Base-by-base conservation (phyloP, 2,329 filamentous ascomycete species). In the Paracorniculantispora psalliotae region DNA sequence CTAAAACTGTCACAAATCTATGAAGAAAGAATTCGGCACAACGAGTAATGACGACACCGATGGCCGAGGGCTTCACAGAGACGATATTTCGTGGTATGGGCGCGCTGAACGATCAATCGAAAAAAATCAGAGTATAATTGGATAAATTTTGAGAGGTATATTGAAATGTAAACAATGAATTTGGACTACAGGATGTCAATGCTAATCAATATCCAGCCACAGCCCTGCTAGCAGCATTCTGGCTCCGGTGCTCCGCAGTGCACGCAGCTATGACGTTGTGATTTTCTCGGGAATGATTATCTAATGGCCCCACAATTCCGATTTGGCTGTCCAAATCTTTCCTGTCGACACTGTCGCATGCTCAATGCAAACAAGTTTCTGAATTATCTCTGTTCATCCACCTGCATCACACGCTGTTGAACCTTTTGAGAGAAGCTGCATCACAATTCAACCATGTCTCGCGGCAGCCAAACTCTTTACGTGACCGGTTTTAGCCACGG, bases 401-500 rank as follows among this genome's bases (percentile, higher is more conserved):
- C 39, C 35, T 41, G 33, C 41, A 26, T 61, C 57, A 46, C 41
- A 39, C 13, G 61, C 59, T 37, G 33, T 53, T 23, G 56, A 54
- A 1, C 57, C n/a, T 30, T 50, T 41, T 25, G 4, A 49, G 54
- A 50, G 44, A 57, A 57, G 35, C 26, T 50, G 54, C 33, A 43
- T 50, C 23, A 30, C 49, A n/a, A n/a, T 13, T 33, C n/a, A 69
- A 78, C 63, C 73, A 96, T 96, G 92, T 96, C 92, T 86, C 91
- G 92, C 74, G 87, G 90, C 75, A 89, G 91, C 69, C 96, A 90
- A 62, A 97, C 93, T 60, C 90, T 97, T 68, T 97, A 97, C 82
- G 93, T 97, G 77, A 96, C 92, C 73, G 94, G 94, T 84, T 99
- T 99, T 79, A 96, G 93, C 85, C 92, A 96, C 79, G 92, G 93